These are phyloP conservation scores for Iberis amara DNA, from an alignment of 441 rosid genomes.

Conservation along the genomic window DNA sequence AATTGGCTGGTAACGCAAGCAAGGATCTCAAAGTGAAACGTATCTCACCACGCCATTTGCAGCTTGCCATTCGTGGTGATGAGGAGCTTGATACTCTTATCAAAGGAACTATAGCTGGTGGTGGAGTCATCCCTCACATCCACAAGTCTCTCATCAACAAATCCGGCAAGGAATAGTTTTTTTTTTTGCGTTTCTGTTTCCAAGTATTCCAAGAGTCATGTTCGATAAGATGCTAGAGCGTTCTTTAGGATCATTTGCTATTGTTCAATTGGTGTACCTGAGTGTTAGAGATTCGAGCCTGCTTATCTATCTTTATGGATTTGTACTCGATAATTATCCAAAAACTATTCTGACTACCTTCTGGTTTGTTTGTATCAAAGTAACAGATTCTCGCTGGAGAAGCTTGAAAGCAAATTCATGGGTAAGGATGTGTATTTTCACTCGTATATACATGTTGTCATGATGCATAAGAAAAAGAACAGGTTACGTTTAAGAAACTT, in stretches of 20 bases:
- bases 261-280: slow-evolving; percentile 14
- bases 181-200: slow-evolving; percentile 5
- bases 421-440: slow-evolving; percentile 2
- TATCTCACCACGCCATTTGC: slow-evolving; percentile 65
- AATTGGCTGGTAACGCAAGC: slow-evolving; percentile 71
- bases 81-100: slow-evolving; percentile 72
- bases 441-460: slow-evolving; percentile 10
- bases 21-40: slow-evolving; percentile 75
- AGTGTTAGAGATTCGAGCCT: slow-evolving; percentile 13
- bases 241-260: slow-evolving; percentile 28
- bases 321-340: slow-evolving; percentile 26
- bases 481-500: background rate
- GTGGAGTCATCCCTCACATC: slow-evolving; percentile 71
- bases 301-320: slow-evolving; percentile 14
- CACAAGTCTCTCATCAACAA: slow-evolving; percentile 79
- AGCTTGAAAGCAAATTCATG: slow-evolving; percentile 6
- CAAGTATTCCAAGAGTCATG: slow-evolving; percentile 16
- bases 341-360: slow-evolving; percentile 16
- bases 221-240: slow-evolving; percentile 27
- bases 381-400: background rate
- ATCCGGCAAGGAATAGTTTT: slow-evolving; percentile 43
- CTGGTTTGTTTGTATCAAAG: slow-evolving; percentile 13
- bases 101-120: slow-evolving; percentile 76
- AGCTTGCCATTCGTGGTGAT: slow-evolving; percentile 71
- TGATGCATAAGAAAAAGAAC: background rate